Conservation (phyloP, 208 protist genomes). For the Wallacemonas collosoma region DNA sequence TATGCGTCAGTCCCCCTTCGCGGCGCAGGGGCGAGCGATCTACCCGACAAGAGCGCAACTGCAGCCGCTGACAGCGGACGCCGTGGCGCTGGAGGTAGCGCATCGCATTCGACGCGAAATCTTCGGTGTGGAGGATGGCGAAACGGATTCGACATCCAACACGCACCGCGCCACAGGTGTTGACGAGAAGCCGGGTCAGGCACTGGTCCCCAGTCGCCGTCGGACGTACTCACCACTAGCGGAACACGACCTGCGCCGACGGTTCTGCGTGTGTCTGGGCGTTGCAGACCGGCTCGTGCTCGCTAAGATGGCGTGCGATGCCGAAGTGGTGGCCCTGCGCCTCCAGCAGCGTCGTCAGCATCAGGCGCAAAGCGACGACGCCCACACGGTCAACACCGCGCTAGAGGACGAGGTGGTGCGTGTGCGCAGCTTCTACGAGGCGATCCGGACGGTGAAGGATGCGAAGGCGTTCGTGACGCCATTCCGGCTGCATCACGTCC, state of each 20-base stretch:
- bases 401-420: constrained; percentile 24
- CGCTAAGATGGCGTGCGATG: constrained; percentile 88
- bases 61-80: constrained; percentile 34
- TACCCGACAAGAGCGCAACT: constrained; percentile 19
- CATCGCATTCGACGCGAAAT: constrained; percentile 39
- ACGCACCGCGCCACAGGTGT: background rate
- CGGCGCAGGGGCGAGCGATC: constrained; percentile 23
- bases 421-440: constrained; percentile 50
- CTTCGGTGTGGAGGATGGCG: constrained; percentile 16
- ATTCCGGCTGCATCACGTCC: constrained; percentile 56
- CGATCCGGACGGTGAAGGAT: constrained; percentile 39
- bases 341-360: background rate
- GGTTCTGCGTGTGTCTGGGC: constrained; percentile 62
- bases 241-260: background rate
- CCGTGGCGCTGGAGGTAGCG: constrained; percentile 42
- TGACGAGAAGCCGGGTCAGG: too few species aligned
- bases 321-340: constrained; percentile 34
- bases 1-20: constrained; percentile 13
- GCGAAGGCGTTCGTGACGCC: constrained; percentile 44
- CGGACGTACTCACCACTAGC: background rate
- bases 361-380: background rate
- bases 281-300: constrained; percentile 58
- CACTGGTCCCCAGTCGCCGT: too few species aligned
- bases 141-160: background rate
- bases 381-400: background rate